Base-by-base conservation (phyloP, 305 asterid genomes). In the Fraxinus sp. region DNA sequence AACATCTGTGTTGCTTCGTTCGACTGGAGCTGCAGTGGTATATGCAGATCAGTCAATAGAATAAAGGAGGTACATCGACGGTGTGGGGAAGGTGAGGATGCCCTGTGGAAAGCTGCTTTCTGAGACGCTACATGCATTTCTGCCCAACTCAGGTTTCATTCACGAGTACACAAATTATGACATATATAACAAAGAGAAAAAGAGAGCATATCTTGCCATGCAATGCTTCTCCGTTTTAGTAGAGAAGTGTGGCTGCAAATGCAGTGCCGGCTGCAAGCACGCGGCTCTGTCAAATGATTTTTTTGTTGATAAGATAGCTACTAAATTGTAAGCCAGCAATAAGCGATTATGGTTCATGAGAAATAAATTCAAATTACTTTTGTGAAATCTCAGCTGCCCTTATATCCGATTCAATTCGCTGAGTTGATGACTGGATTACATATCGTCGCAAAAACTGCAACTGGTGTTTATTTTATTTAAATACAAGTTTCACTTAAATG, bases 11-110 rank as follows among this genome's bases (percentile, higher is more conserved):
- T 92, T 70, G 98, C 98, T 62, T 93, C 98, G 0, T 92, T 93
- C n/a, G 98, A 95, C 77, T 95, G 98, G 98, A 93, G 87, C 84
- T 95, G 98, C 84, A 95, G 98, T 75, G 98, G 98, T 71, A 95
- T 95, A 81, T 95, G 98, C 87, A 86, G 93, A 77, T 90, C 98
- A 0, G 97, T 86, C 1, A 95, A 93, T 66, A 89, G 96, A 84
- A 90, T 93, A 75, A 92, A 93, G 80, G 98, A 92, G 41, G 97
- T 95, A 11, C 98, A 95, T 83, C 86, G 91, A 1, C 86, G 93
- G 84, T 95, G 98, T 84, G 98, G 98, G 10, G 98, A 95, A 85
- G 91, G 92, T 7, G 91, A 90, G 82, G 90, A 92, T 22, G 94
- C 95, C 10, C 72, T 95, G 1, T 92, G 97, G 98, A 89, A 88